Base-by-base conservation (phyloP, 257 asterid genomes). In the Cynanchum wilfordii region DNA sequence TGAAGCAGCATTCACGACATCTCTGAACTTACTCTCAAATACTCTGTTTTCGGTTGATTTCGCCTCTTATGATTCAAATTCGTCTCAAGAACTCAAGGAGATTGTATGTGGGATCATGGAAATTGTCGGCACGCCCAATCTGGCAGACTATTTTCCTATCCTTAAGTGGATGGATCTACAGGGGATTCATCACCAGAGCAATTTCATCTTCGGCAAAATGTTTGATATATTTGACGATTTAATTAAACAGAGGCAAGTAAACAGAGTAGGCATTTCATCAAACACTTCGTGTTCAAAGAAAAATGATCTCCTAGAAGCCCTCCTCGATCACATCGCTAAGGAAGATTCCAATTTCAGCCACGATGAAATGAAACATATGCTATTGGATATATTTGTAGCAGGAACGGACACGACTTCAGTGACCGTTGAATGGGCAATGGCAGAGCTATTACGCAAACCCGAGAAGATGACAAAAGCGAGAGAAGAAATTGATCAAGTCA, bases 41-140 rank as follows among this genome's bases (percentile, higher is more conserved):
- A 68, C 64, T 12, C 7, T 69, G 2, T 76, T 76, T 36, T 69
- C 79, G 0, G 15, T 20, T 1, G 79, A 76, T 60, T 70, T 69
- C 22, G 50, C 63, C 3, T 17, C 38, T 6, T 36, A 50, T 29
- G 40, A 57, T 38, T 47, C 65, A 2, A 52, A 69, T 1, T 51
- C 64, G 0, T 51, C 63, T 11, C 64, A 52, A 29, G 50, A 69
- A n/a, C 24, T 69, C 29, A 69, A 49, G 75, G 75, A 69, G 30
- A 42, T 45, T 45, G 55, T 50, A 33, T 45, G 17, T 17, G 58
- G 42, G 6, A 15, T 47, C 11, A n/a, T 69, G 75, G 67, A 13
- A 20, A 36, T 0, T 10, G 0, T 36, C 17, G 79, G 79, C 9
- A 22, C 47, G 0, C 51, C 75, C 7, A 76, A 76, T 59, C 13